Percentiles rank a stretch among this genome's conserved stretches.
Evolutionary conservation across 1,284 basidiomycete species (phyloP).

Genomic region (Ustilago curta): DNA sequence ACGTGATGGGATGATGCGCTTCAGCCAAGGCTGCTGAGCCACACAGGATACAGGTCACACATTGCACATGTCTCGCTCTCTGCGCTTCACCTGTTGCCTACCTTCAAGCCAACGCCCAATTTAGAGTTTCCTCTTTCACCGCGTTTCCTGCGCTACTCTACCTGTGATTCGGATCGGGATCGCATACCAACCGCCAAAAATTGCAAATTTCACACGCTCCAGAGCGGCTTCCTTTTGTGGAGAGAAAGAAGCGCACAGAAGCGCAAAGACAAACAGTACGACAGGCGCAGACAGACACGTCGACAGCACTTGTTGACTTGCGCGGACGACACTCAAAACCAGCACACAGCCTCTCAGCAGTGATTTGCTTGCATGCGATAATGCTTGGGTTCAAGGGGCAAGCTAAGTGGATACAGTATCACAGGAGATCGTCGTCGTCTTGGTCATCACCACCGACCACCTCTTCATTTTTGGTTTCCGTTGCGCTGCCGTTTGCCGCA

Average conservation of each 20-base stretch:
- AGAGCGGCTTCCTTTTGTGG: not conserved
- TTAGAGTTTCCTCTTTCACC: not conserved
- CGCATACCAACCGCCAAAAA: too few relatives aligned
- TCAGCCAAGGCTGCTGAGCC: not conserved
- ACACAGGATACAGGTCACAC: not conserved
- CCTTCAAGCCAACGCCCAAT: slow-evolving; percentile 1
- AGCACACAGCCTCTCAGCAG: not conserved
- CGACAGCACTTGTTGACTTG: slow-evolving; percentile 4
- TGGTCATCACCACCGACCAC: slow-evolving; percentile 58
- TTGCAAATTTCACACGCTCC: too few relatives aligned
- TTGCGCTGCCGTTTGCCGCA: slow-evolving; percentile 73
- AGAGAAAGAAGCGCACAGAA: slow-evolving; percentile 5
- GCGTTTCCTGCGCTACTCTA: not conserved
- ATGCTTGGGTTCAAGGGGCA: not conserved
- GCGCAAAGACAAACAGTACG: slow-evolving; percentile 2
- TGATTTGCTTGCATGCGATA: not conserved
- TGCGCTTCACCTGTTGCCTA: not conserved
- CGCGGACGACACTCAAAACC: not conserved
- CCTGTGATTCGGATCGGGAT: too few relatives aligned
- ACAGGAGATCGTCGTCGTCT: slow-evolving; percentile 68
- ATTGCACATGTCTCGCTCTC: too few relatives aligned
- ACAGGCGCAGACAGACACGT: slow-evolving; percentile 1
- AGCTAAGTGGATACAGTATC: too few relatives aligned
- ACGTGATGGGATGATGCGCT: not conserved
- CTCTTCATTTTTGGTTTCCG: slow-evolving; percentile 54